phyloP scores from a whole-genome alignment of 495 filamentous ascomycete genomes.

The Neurospora pannonica region DNA sequence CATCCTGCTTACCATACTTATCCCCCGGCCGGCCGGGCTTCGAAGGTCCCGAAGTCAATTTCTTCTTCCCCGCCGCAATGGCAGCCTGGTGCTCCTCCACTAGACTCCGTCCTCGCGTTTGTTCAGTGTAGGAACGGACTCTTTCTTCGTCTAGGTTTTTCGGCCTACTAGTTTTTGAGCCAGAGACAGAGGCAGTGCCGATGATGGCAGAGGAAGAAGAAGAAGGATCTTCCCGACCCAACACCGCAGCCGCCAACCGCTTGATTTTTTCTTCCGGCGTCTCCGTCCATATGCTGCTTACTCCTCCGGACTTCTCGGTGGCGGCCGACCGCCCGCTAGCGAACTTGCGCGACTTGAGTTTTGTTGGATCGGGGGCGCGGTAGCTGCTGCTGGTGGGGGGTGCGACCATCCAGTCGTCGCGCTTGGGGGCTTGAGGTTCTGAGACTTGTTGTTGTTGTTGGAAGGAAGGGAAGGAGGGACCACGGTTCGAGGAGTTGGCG shows the following conservation, averaged over 20 bases:
- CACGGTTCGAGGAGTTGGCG: conserved; percentile 10
- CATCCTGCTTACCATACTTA: conserved; percentile 31
- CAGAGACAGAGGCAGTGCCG: not conserved
- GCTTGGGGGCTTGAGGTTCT: conserved; percentile 28
- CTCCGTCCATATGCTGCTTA: conserved; percentile 76
- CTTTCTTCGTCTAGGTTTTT: conserved; percentile 14
- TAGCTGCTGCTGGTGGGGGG: conserved; percentile 60
- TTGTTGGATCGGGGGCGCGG: conserved; percentile 70
- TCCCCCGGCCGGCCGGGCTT: conserved; percentile 8
- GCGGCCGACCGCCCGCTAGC: conserved; percentile 20
- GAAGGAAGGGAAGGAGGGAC: conserved; percentile 8
- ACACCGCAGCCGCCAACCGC: conserved; percentile 72
- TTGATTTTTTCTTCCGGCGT: conserved; percentile 80
- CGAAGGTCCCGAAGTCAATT: not conserved
- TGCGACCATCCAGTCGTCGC: conserved; percentile 92
- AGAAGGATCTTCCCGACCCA: conserved; percentile 50
- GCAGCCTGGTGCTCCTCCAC: conserved; percentile 49
- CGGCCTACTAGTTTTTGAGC: not conserved
- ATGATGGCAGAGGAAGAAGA: not conserved
- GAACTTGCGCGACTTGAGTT: conserved; percentile 75
- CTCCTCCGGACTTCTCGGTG: conserved; percentile 33
- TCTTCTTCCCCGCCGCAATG: conserved; percentile 4
- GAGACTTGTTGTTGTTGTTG: not conserved
- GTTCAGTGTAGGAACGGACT: conserved; percentile 29
- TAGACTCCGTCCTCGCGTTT: conserved; percentile 52